Conservation (phyloP, 345 rosid genomes). For the Populus tremula region DNA sequence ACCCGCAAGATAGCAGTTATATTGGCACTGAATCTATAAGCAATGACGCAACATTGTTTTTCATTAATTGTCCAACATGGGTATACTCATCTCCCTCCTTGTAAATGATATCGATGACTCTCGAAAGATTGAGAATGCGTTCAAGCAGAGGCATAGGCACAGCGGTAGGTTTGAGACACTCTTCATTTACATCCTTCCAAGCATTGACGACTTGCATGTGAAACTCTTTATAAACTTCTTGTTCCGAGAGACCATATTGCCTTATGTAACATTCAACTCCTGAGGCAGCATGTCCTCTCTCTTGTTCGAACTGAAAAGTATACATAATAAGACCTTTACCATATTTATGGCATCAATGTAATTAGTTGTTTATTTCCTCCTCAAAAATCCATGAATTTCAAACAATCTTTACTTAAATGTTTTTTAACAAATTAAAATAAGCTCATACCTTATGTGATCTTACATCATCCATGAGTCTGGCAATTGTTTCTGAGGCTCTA, state of each 20-base stretch:
- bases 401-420: no score
- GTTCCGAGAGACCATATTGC: neutral
- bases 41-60: no score
- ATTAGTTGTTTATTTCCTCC: no score
- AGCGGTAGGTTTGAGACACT: neutral
- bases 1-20: no score
- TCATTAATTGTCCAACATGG: no score
- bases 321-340: neutral
- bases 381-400: neutral
- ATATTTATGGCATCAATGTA: no score
- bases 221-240: conserved; percentile 2
- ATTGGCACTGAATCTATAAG: no score
- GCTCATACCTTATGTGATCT: conserved; percentile 5
- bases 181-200: conserved; percentile 39
- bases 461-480: conserved; percentile 36
- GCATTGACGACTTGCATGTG: neutral
- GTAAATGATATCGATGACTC: no score
- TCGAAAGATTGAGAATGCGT: conserved; percentile 17
- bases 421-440: neutral
- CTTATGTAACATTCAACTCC: conserved; percentile 3
- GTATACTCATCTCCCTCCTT: no score
- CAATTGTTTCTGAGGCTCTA: conserved; percentile 9
- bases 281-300: conserved; percentile 5
- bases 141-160: conserved; percentile 14
- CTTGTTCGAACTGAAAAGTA: neutral